Evolutionary conservation across 2,329 filamentous ascomycete genomes (phyloP).

Genomic region (Penicillium palitans): DNA sequence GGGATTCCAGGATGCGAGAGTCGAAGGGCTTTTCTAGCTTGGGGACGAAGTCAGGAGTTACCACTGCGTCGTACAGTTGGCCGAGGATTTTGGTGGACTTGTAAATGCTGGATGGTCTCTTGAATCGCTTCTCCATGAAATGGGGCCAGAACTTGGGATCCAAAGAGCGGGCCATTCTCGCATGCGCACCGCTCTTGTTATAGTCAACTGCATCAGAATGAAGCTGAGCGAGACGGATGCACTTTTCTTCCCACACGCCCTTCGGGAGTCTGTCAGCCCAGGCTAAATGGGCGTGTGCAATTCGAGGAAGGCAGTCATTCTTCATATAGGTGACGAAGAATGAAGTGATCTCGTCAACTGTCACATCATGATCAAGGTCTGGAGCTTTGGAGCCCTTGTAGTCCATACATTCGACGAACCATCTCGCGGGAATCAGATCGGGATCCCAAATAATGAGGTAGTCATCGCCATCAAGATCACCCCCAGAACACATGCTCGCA

Average conservation of each 20-base stretch:
- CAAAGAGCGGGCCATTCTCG: constrained; percentile 63
- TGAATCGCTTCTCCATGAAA: constrained; percentile 73
- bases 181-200: constrained; percentile 81
- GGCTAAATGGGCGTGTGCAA: constrained; percentile 80
- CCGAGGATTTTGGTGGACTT: constrained; percentile 72
- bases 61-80: constrained; percentile 75
- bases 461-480: constrained; percentile 93
- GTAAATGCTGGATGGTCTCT: constrained; percentile 56
- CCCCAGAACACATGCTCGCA: constrained; percentile 92
- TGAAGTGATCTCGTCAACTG: constrained; percentile 69
- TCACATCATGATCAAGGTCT: constrained; percentile 62
- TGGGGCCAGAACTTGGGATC: constrained; percentile 72
- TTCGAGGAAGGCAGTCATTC: constrained; percentile 75
- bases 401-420: constrained; percentile 77
- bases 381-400: constrained; percentile 62
- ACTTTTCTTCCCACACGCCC: constrained; percentile 68
- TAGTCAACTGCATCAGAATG: constrained; percentile 95
- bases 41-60: constrained; percentile 68
- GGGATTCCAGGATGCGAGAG: constrained; percentile 63
- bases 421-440: constrained; percentile 66
- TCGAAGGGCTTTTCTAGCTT: constrained; percentile 76
- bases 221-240: constrained; percentile 72
- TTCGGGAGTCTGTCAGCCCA: constrained; percentile 63
- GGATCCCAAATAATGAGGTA: constrained; percentile 92
- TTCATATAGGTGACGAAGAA: constrained; percentile 96